Evolutionary conservation across 1,284 basidiomycete species (phyloP), one percentile per base, ranked within the genome.

Genomic region (Schizophyllum amplum): DNA sequence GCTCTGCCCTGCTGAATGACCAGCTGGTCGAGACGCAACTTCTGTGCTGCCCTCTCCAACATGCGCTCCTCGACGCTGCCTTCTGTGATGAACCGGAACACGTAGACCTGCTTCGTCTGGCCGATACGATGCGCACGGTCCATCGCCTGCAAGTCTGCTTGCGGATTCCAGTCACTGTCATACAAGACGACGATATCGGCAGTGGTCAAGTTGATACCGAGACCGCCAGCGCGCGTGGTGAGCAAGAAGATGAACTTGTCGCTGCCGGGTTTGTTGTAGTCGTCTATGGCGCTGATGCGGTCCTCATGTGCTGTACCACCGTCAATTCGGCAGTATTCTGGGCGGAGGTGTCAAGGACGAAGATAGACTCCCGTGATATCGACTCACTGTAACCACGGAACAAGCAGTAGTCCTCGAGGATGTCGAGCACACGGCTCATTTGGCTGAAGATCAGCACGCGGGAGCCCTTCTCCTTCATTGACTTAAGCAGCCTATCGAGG

Each of bases 101-200:
- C 97, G 67, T 96, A 97, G 20, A 98, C 96, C 72, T 99, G 96
- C 73, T 98, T 98, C 53, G 92, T 98, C 74, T 98, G 97, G 1
- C 96, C 96, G 61, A 99, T 98, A 64, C 96, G 92, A 74, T 99
- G 96, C 0, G 96, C 96, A 62, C 96, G 91, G 69, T 99, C 96
- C 97, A 99, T 98, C 5, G 97, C 97, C 71, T 99, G 97, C 57
- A 99, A 71, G 76, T 99, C 97, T 4, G 96, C 96, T 73, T 99
- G 96, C 1, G 97, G 96, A 71, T 99, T 99, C 96, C 96, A 99
- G 72, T 99, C 97, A 62, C 88, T 92, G 68, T 99, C 97, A 64
- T 98, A 99, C n/a, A 99, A 76, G 0, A 99, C 87, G 51, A 99
- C 96, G 56, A 98, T 82, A 71, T 99, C 97, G 11, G 96, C 97